Evolutionary conservation across 345 rosid genomes (phyloP), one percentile per base, ranked within the genome.

Genomic region (Sisymbrium irio): DNA sequence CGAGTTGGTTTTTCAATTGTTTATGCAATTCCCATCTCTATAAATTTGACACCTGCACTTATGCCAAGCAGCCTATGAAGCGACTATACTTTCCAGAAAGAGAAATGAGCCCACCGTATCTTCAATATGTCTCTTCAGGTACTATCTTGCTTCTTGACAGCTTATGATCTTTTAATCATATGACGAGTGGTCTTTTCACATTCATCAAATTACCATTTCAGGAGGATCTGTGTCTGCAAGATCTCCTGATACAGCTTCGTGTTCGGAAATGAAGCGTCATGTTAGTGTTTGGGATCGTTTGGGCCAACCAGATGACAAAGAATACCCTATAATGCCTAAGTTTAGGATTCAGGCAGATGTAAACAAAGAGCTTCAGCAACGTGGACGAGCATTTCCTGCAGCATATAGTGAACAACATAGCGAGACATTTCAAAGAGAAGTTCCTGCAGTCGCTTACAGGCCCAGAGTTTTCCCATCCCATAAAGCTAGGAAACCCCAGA

Each of bases 251-350:
- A 76, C 60, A 35, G 15, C 54, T 55, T 56, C 33, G 27, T 3
- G 19, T 49, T 70, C 53, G 46, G 72, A 62, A 67, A 60, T 0
- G 57, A 75, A 32, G 61, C 58, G 56, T 49, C 82, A 36, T 39
- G 35, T 45, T 63, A 78, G 84, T 71, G 80, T 81, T 53, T 78
- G 84, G 82, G 84, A 81, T 72, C 81, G 84, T 53, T 60, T 78
- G 69, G 66, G 74, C 30, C 75, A 35, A 66, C 75, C 77, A 66
- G 39, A 32, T 9, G 56, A 49, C 59, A 17, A 2, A 13, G 25
- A 62, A 44, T 30, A 13, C 50, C 68, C 36, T 57, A 30, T 47
- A 59, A 28, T 69, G 14, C 50, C 55, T 32, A 56, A 42, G 57
- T 28, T 50, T 72, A 41, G 44, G 40, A 22, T 7, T 56, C 14